Conservation (phyloP, 495 filamentous ascomycete genomes). For the Penicillium fimorum region DNA sequence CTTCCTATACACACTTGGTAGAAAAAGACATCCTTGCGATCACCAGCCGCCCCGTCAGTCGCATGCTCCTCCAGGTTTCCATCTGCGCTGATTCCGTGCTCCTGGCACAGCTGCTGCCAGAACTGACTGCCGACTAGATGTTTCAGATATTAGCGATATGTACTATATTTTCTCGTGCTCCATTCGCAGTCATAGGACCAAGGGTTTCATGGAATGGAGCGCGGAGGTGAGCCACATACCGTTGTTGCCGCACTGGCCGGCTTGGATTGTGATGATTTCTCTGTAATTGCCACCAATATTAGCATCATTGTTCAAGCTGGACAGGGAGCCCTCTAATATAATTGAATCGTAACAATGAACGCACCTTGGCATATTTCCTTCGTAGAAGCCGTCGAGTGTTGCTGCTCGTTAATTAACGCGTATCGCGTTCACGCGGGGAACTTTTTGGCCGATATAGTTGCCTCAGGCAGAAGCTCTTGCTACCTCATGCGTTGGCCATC, state of each 20-base stretch:
- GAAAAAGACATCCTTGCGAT: constrained; percentile 99
- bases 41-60: constrained; percentile 75
- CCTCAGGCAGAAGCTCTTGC: constrained; percentile 32
- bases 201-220: constrained; percentile 11
- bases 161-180: not conserved
- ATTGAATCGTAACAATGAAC: constrained; percentile 1
- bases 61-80: constrained; percentile 95
- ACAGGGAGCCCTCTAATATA: not conserved
- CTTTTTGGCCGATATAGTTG: constrained; percentile 24
- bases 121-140: constrained; percentile 82
- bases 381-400: constrained; percentile 25
- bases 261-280: constrained; percentile 99
- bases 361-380: constrained; percentile 48
- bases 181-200: constrained; percentile 4
- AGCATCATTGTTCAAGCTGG: not conserved
- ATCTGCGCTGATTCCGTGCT: constrained; percentile 96
- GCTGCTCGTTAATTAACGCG: constrained; percentile 37
- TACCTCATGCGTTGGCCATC: constrained; percentile 12
- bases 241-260: constrained; percentile 99
- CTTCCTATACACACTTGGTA: constrained; percentile 62
- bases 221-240: constrained; percentile 55
- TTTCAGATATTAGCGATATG: constrained; percentile 17
- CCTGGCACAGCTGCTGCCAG: constrained; percentile 95
- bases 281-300: constrained; percentile 44
- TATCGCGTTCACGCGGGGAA: constrained; percentile 42